Evolutionary conservation across 176 grass and related monocot genomes (phyloP), one percentile per base, ranked within the genome.

Genomic region (maize (Zea mays)): DNA sequence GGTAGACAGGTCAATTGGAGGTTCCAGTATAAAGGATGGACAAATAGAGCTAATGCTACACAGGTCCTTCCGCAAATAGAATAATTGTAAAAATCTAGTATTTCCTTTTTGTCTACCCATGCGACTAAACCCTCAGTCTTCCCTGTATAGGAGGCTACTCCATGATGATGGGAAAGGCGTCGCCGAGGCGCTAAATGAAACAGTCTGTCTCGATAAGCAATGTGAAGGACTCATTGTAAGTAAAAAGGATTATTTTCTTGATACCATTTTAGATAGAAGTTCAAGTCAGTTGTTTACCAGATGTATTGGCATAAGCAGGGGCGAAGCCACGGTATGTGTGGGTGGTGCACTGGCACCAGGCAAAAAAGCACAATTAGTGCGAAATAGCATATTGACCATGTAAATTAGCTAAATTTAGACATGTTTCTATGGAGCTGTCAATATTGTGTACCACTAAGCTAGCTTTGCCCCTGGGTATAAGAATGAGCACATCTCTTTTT

Each of bases 1-100:
- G 37, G 91, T 97, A 70, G 94, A 97, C 57, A 88, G 94, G 52
- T 93, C 94, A 63, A 65, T 94, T 76, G 94, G 91, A 77, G 94
- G 91, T 81, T 88, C 91, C 20, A 97, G 94, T 75, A 88, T 97
- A 73, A 48, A 86, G 6, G 94, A 97, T 92, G 94, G 94, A 66
- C 94, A 94, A 81, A 86, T 97, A 77, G 94, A 97, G 70, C 61
- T 97, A 60, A 97, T 97, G 94, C 47, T 97, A 75, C 94, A 97
- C 88, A 92, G 94, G 94, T 94, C 73, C 52, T 74, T 62, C 37
- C 0, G 27, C 60, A 78, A 43, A 59, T 52, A 54, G 39, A 54
- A 69, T 33, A 16, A 16, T 65, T 86, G 59, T 10, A 73, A 67
- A 13, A 67, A 21, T 78, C 49, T 48, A 7, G 1, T n/a, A 48